Conservation (phyloP, 495 filamentous ascomycete species). For the Amorphotheca resinae region DNA sequence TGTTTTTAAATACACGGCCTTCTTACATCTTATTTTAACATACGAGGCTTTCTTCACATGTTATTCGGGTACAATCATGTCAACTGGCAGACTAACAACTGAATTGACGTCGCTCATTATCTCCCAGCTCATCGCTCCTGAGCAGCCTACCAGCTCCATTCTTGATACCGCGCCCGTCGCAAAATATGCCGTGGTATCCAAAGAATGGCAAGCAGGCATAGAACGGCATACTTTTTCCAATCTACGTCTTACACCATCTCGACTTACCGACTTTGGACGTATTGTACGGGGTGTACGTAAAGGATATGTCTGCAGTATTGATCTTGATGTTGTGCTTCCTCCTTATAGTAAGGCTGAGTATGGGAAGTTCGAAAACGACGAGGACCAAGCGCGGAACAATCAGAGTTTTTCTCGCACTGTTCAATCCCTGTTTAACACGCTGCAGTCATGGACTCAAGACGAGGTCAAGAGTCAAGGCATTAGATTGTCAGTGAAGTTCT, state of each 20-base stretch:
- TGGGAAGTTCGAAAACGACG: slow-evolving; percentile 2
- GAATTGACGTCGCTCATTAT: slow-evolving; percentile 7
- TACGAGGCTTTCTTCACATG: too few species aligned
- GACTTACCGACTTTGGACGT: slow-evolving; percentile 3
- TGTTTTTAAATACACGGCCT: too few species aligned
- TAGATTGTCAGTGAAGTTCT: neutral
- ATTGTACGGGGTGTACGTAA: slow-evolving; percentile 2
- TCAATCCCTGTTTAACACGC: neutral
- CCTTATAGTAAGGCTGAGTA: slow-evolving; percentile 1
- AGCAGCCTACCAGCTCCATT: slow-evolving; percentile 1
- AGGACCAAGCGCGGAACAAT: slow-evolving; percentile 4
- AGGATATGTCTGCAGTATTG: neutral
- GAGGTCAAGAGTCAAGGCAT: neutral
- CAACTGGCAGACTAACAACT: too few species aligned
- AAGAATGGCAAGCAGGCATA: slow-evolving; percentile 3
- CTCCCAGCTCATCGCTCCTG: slow-evolving; percentile 3
- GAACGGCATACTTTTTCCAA: slow-evolving; percentile 6
- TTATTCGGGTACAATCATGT: too few species aligned
- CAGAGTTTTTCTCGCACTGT: slow-evolving; percentile 1
- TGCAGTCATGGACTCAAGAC: neutral
- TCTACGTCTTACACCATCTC: slow-evolving; percentile 1
- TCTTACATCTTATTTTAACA: too few species aligned
- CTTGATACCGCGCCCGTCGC: neutral
- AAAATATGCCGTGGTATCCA: slow-evolving; percentile 4
- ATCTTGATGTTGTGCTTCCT: slow-evolving; percentile 1